phyloP scores from a whole-genome alignment of 2,329 filamentous ascomycete genomes.

The Cladosporium colombiae region DNA sequence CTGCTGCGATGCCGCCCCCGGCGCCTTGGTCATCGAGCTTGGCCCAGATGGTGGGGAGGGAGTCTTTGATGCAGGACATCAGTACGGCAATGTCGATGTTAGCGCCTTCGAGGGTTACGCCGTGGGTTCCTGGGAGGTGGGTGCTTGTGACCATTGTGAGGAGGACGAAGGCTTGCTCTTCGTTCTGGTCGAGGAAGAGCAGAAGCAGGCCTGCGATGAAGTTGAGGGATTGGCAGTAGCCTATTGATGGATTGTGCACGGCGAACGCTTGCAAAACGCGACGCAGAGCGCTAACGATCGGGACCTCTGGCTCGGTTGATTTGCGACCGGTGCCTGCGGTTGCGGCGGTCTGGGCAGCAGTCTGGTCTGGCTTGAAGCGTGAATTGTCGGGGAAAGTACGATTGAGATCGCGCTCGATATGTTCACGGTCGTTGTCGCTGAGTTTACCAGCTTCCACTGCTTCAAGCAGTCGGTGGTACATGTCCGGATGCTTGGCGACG shows the following conservation, averaged over 20 bases:
- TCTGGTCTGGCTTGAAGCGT: slow-evolving; percentile 71
- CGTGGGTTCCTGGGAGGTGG: slow-evolving; percentile 89
- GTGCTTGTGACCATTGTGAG: slow-evolving; percentile 87
- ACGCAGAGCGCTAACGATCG: slow-evolving; percentile 77
- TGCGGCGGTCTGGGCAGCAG: not conserved
- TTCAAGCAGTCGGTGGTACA: slow-evolving; percentile 72
- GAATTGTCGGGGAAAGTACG: slow-evolving; percentile 94
- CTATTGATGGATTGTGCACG: slow-evolving; percentile 85
- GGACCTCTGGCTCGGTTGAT: slow-evolving; percentile 70
- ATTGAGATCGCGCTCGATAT: slow-evolving; percentile 91
- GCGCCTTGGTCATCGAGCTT: slow-evolving; percentile 80
- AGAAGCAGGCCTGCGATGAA: slow-evolving; percentile 89
- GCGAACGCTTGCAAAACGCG: slow-evolving; percentile 87
- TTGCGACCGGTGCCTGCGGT: slow-evolving; percentile 46
- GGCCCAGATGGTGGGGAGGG: slow-evolving; percentile 79
- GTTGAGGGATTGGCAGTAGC: slow-evolving; percentile 94
- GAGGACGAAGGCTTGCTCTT: slow-evolving; percentile 91
- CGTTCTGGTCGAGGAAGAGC: slow-evolving; percentile 76
- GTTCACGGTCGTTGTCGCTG: slow-evolving; percentile 76
- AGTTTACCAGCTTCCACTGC: slow-evolving; percentile 62
- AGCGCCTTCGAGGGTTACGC: slow-evolving; percentile 83
- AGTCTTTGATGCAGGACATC: slow-evolving; percentile 82
- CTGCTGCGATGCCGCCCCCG: slow-evolving; percentile 40
- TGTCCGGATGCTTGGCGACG: slow-evolving; percentile 70
- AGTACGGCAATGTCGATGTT: slow-evolving; percentile 93